A percentile compares a stretch with the other conserved stretches of the same genome.
Evolutionary conservation across 305 asterid species (phyloP).

Genomic region (Solanum hybrid): DNA sequence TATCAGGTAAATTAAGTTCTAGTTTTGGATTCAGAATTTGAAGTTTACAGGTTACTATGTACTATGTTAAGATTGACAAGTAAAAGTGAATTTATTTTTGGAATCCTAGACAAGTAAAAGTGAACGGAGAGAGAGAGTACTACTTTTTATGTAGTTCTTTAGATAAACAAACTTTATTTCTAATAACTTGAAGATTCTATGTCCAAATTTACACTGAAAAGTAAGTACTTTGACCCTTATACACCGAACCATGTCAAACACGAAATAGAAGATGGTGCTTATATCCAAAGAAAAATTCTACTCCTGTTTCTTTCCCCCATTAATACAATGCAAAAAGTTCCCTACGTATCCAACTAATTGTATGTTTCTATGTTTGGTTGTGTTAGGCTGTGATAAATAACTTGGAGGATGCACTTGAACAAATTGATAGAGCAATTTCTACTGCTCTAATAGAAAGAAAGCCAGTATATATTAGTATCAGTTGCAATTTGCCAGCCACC

Average conservation of each 20-base stretch:
- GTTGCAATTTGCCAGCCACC: slow-evolving; percentile 54
- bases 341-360: not conserved
- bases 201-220: not conserved
- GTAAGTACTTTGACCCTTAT: not conserved
- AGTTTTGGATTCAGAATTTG: not conserved
- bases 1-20: slow-evolving; percentile 25
- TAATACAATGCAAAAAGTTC: not conserved
- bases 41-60: not conserved
- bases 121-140: not conserved
- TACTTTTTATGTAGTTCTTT: not conserved
- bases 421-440: slow-evolving; percentile 54
- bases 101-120: not conserved
- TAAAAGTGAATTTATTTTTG: too few species aligned
- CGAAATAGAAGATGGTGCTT: not conserved
- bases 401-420: slow-evolving; percentile 55
- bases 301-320: not conserved
- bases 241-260: not conserved
- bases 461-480: slow-evolving; percentile 55
- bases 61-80: not conserved
- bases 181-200: not conserved
- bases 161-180: not conserved
- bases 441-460: slow-evolving; percentile 61
- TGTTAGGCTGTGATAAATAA: slow-evolving; percentile 52
- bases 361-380: not conserved
- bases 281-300: not conserved